Percentiles rank a stretch among this genome's conserved stretches.
Evolutionary conservation across 768 basidiomycete species (phyloP).

Genomic region (Psilocybe tampanensis): DNA sequence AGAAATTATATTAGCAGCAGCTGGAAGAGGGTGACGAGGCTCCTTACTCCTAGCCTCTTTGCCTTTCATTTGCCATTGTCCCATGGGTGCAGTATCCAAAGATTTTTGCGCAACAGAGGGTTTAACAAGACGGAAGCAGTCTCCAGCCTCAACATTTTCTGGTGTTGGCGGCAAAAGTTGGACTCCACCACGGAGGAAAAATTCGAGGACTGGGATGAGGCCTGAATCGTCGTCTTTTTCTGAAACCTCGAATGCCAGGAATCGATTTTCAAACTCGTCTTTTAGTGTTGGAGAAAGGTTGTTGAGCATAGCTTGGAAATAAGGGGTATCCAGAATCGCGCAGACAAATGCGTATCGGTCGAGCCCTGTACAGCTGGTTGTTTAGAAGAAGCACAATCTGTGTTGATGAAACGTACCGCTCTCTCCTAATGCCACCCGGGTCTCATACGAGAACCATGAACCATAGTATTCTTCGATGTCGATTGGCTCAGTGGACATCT

Average conservation of each 20-base stretch:
- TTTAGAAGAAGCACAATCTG: not conserved
- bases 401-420: conserved; percentile 5
- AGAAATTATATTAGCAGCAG: not conserved
- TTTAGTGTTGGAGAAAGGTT: conserved; percentile 11
- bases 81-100: conserved; percentile 4
- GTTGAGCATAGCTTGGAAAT: not conserved
- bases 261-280: conserved; percentile 25
- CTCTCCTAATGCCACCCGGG: conserved; percentile 2
- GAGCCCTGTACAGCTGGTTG: conserved; percentile 7
- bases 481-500: conserved; percentile 2
- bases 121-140: conserved; percentile 14
- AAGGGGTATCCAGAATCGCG: conserved; percentile 12
- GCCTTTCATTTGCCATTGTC: conserved; percentile 10
- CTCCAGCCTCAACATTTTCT: not conserved
- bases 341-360: conserved; percentile 23
- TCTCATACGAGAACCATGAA: conserved; percentile 18
- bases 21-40: not conserved
- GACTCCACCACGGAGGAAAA: conserved; percentile 22
- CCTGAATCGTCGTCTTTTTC: conserved; percentile 18
- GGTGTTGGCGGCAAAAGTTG: conserved; percentile 19
- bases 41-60: conserved; percentile 10
- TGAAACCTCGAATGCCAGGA: conserved; percentile 21
- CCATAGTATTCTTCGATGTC: conserved; percentile 17
- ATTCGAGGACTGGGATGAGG: conserved; percentile 21
- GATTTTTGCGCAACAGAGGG: conserved; percentile 9